phyloP scores from a whole-genome alignment of 2,329 filamentous ascomycete genomes.

The Nemania diffusa region DNA sequence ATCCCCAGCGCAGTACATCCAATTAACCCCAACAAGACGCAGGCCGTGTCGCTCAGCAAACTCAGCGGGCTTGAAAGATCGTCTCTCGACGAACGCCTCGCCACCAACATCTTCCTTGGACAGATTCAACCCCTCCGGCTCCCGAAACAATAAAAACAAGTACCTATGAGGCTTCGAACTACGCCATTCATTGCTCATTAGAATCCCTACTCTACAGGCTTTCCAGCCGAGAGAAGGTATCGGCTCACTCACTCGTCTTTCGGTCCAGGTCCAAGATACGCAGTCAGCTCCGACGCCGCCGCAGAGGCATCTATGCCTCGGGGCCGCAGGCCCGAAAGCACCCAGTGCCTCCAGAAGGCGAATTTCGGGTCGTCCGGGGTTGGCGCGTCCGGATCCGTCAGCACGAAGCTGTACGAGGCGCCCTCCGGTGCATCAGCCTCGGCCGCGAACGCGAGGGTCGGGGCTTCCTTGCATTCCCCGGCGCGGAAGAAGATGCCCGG shows the following conservation, averaged over 20 bases:
- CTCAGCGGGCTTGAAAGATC: constrained; percentile 54
- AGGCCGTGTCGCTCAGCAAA: constrained; percentile 54
- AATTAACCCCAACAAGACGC: constrained; percentile 55
- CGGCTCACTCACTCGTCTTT: constrained; percentile 57
- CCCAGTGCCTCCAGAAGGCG: constrained; percentile 66
- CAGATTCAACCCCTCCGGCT: constrained; percentile 51
- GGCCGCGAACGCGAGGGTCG: constrained; percentile 51
- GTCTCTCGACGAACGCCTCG: constrained; percentile 58
- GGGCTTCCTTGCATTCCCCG: constrained; percentile 52
- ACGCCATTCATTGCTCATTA: constrained; percentile 36
- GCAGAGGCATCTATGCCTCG: constrained; percentile 34
- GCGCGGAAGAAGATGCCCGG: constrained; percentile 55
- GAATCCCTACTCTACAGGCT: neutral
- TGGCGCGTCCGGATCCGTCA: constrained; percentile 65
- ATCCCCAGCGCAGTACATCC: constrained; percentile 60
- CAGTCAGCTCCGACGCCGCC: constrained; percentile 49
- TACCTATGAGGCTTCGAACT: constrained; percentile 62
- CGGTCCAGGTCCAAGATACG: constrained; percentile 57
- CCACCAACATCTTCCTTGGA: constrained; percentile 57
- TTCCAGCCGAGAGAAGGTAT: neutral
- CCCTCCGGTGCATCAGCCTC: constrained; percentile 47
- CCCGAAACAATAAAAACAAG: constrained; percentile 57
- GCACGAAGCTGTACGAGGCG: constrained; percentile 58
- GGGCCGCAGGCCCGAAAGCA: constrained; percentile 56
- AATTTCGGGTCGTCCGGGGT: constrained; percentile 66